Percentiles rank a stretch among this genome's conserved stretches.
These are phyloP conservation scores for Hyphopichia buzzinii DNA, from an alignment of 1,139 yeast genomes.

Conservation along the genomic window DNA sequence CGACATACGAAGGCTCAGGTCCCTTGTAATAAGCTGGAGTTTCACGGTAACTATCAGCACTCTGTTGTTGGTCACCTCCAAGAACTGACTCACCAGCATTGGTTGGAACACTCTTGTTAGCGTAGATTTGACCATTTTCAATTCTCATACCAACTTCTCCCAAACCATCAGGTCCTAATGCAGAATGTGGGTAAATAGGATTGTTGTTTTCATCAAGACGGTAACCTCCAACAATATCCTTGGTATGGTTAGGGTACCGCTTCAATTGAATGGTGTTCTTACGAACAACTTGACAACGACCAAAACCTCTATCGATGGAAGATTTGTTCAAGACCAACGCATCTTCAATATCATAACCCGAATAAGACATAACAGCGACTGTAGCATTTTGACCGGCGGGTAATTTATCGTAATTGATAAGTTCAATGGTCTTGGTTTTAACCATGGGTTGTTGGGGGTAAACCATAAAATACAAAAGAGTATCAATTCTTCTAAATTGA, in stretches of 20 bases:
- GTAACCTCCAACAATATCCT: slow-evolving; percentile 89
- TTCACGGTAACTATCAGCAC: slow-evolving; percentile 70
- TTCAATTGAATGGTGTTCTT: slow-evolving; percentile 88
- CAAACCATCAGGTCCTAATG: slow-evolving; percentile 91
- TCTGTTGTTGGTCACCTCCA: slow-evolving; percentile 35
- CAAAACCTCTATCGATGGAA: slow-evolving; percentile 94
- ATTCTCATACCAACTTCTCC: slow-evolving; percentile 95
- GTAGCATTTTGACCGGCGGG: slow-evolving; percentile 99
- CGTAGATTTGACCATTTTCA: slow-evolving; percentile 89
- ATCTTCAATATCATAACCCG: slow-evolving; percentile 99
- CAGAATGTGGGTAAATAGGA: slow-evolving; percentile 81
- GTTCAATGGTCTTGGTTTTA: slow-evolving; percentile 92
- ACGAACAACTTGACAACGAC: slow-evolving; percentile 95
- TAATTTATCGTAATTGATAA: slow-evolving; percentile 89
- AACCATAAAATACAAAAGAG: slow-evolving; percentile 89
- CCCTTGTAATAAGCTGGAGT: slow-evolving; percentile 91
- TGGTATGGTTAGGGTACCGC: slow-evolving; percentile 90
- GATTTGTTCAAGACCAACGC: slow-evolving; percentile 92
- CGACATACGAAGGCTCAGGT: slow-evolving; percentile 93
- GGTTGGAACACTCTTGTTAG: slow-evolving; percentile 89
- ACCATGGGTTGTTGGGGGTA: slow-evolving; percentile 99
- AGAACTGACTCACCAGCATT: slow-evolving; percentile 77
- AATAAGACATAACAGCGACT: slow-evolving; percentile 98
- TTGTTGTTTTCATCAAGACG: slow-evolving; percentile 77
- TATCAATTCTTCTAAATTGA: slow-evolving; percentile 93